Base-by-base conservation (phyloP, 1,139 yeast genomes). In the Geotrichum restrictum region DNA sequence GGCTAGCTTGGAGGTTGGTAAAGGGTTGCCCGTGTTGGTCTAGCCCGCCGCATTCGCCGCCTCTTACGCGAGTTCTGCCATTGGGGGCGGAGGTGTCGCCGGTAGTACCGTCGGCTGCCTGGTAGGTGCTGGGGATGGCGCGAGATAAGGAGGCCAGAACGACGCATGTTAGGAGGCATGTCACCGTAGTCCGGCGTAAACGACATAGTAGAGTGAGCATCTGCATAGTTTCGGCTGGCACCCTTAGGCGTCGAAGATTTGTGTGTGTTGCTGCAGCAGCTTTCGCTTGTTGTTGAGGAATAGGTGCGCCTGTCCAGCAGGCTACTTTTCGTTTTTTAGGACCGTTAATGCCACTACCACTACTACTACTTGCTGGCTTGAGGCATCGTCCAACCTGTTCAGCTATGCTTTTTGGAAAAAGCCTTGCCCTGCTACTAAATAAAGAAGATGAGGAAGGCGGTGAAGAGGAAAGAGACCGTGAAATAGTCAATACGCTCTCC, bases 41-140 rank as follows among this genome's bases (percentile, higher is more conserved):
- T 1, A 48, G 21, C 13, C 51, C 51, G 2, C 46, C 46, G 16
- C 36, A 41, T 21, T 41, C 51, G 10, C 46, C 51, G 13, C 31
- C 24, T 32, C 16, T 11, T n/a, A 3, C 11, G 41, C 19, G 39
- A 14, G 39, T 8, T 24, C 29, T 24, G 29, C 27, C n/a, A n/a
- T n/a, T 8, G 33, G 13, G 33, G 33, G 33, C 33, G 13, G 8
- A 29, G 33, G 33, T 29, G 33, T 29, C 33, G 10, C 33, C 33
- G 33, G 33, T 29, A 8, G 33, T 13, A 5, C 11, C 39, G 21
- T 13, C 10, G 8, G n/a, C n/a, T n/a, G 24, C 41, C 6, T 16
- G 41, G 8, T 37, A 19, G 22, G 11, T 16, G 24, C 8, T 31
- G 6, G 52, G 52, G n/a, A 48, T 36, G 31, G 48, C 18, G 19